These are phyloP conservation scores for Thecamonas trahens DNA, from an alignment of 78 protist species.

Conservation along the genomic window DNA sequence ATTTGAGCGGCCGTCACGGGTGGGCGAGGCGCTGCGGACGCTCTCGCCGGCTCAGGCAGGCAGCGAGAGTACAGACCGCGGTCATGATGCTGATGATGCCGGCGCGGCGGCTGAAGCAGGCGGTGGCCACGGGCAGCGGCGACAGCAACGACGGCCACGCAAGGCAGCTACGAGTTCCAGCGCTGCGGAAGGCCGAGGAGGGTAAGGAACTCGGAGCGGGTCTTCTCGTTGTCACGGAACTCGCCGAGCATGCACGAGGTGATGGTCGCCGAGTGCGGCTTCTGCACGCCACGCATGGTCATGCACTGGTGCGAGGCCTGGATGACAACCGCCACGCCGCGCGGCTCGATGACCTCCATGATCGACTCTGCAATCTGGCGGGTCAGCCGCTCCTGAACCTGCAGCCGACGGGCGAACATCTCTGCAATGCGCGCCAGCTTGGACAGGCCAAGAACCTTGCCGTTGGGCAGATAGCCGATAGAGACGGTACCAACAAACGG, in stretches of 20 bases:
- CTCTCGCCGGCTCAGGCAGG: no score
- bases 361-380: slow-evolving; percentile 76
- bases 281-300: slow-evolving; percentile 90
- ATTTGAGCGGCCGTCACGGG: no score
- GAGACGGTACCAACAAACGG: slow-evolving; percentile 82
- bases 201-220: slow-evolving; percentile 67
- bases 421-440: slow-evolving; percentile 88
- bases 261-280: slow-evolving; percentile 64
- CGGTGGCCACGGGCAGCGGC: no score
- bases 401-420: slow-evolving; percentile 66
- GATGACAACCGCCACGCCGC: slow-evolving; percentile 84
- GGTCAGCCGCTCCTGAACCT: slow-evolving; percentile 90
- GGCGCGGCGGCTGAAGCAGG: no score
- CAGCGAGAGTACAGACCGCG: no score
- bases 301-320: slow-evolving; percentile 92
- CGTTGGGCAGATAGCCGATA: slow-evolving; percentile 85
- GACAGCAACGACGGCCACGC: no score
- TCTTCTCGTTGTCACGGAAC: slow-evolving; percentile 58
- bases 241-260: slow-evolving; percentile 63
- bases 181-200: no score
- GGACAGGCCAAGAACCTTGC: slow-evolving; percentile 82
- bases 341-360: slow-evolving; percentile 61
- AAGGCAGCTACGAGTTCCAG: no score
- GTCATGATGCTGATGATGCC: no score
- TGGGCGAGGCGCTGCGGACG: no score